Conservation (phyloP, 2,329 filamentous ascomycete genomes). For the Microthyrium microscopicum region DNA sequence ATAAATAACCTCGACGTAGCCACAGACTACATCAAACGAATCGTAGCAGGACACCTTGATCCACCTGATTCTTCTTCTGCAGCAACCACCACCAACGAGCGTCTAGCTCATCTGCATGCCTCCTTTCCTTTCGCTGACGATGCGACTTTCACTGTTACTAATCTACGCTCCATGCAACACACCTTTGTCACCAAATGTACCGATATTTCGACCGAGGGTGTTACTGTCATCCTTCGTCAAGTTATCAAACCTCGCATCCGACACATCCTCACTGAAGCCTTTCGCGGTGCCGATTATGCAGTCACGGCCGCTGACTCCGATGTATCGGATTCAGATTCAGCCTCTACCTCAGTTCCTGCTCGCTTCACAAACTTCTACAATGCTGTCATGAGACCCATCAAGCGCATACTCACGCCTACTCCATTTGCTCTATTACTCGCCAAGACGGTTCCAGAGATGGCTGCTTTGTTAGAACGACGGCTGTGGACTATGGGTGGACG, state of each 20-base stretch:
- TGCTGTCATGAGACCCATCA: slow-evolving; percentile 66
- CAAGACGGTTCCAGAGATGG: slow-evolving; percentile 56
- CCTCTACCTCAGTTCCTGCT: slow-evolving; percentile 48
- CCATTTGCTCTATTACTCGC: slow-evolving; percentile 65
- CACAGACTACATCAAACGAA: slow-evolving; percentile 77
- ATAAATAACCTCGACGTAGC: slow-evolving; percentile 93
- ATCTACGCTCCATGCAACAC: slow-evolving; percentile 51
- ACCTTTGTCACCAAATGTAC: slow-evolving; percentile 62
- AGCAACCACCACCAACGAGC: slow-evolving; percentile 18
- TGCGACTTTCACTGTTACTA: slow-evolving; percentile 47
- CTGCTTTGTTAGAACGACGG: slow-evolving; percentile 69
- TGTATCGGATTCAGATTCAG: slow-evolving; percentile 38
- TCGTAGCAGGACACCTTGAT: slow-evolving; percentile 53
- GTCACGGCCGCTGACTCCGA: slow-evolving; percentile 41
- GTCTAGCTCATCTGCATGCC: slow-evolving; percentile 22
- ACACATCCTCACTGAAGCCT: slow-evolving; percentile 71
- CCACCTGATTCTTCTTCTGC: slow-evolving; percentile 7
- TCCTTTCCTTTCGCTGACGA: slow-evolving; percentile 73
- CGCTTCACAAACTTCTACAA: slow-evolving; percentile 81
- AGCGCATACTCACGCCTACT: slow-evolving; percentile 62
- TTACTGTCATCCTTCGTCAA: slow-evolving; percentile 73
- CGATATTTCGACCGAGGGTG: slow-evolving; percentile 69
- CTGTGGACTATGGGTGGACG: slow-evolving; percentile 66
- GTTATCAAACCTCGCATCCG: slow-evolving; percentile 74
- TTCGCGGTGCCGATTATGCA: slow-evolving; percentile 76